Base-by-base conservation (phyloP, 129 eudicot genomes). In the Erigeron canadensis region DNA sequence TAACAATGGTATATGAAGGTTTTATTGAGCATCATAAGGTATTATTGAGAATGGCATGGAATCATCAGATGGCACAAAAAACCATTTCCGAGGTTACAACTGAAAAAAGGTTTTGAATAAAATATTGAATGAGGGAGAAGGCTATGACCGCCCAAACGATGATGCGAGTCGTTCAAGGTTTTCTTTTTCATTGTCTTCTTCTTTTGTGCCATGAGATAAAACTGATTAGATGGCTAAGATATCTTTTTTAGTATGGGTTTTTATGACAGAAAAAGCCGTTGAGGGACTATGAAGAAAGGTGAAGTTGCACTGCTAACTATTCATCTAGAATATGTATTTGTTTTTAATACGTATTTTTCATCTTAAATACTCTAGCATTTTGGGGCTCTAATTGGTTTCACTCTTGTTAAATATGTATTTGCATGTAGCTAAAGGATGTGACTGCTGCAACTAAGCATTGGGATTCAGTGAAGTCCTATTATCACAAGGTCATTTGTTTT, bases 381-480 rank as follows among this genome's bases (percentile, higher is more conserved):
- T 10, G 21, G 21, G 28, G 2, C 10, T 51, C 65, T 10, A 7
- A 17, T 63, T 3, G 13, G n/a, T 41, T 69, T 62, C 21, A 22
- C 67, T 80, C 13, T 42, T 48, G 50, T 46, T 18, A 10, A 45
- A 41, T 47, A 6, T 64, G 3, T 58, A 37, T 61, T 23, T 75
- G 47, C 23, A 51, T 85, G 85, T 81, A 84, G 96, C 86, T 68
- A 69, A 81, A 73, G 99, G 89, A 71, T n/a, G n/a, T n/a, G n/a
- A n/a, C n/a, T 82, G 23, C 86, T 57, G 96, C 99, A 17, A 75
- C 78, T 59, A 85, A 90, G 72, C 99, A 90, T 54, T 95, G 95
- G 94, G 91, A 84, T 77, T 75, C 90, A 11, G 88, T 84, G 97
- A 95, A 79, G 70, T 82, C 89, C 2, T 84, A 72, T 65, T 88